These are phyloP conservation scores for Ophiostoma himal-ulmi DNA, from an alignment of 2,329 filamentous ascomycete species.

Conservation along the genomic window DNA sequence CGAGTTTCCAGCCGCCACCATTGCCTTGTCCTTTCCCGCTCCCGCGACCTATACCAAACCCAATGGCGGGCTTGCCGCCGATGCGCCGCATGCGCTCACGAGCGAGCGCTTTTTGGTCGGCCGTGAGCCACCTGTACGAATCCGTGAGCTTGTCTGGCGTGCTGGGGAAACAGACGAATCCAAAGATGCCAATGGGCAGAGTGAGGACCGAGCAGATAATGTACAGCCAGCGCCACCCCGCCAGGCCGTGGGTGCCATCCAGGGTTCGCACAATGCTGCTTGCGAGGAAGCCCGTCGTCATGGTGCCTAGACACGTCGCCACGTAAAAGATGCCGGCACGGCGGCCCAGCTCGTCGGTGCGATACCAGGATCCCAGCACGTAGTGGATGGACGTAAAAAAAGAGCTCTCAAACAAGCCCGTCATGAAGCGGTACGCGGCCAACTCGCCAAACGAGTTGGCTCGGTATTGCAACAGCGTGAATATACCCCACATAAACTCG, in stretches of 20 bases:
- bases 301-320: slow-evolving; percentile 46
- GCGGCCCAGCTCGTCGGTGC: slow-evolving; percentile 54
- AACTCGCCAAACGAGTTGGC: slow-evolving; percentile 27
- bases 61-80: slow-evolving; percentile 29
- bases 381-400: slow-evolving; percentile 50
- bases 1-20: slow-evolving; percentile 18
- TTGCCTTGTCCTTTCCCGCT: too few relatives aligned
- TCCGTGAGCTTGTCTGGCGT: slow-evolving; percentile 17
- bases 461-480: slow-evolving; percentile 24
- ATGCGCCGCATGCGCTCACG: slow-evolving; percentile 41
- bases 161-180: slow-evolving; percentile 26
- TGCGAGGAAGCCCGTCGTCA: slow-evolving; percentile 34
- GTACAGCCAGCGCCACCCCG: slow-evolving; percentile 19
- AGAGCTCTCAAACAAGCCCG: slow-evolving; percentile 29
- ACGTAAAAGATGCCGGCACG: slow-evolving; percentile 57
- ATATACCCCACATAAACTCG: slow-evolving; percentile 26
- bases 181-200: slow-evolving; percentile 26
- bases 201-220: slow-evolving; percentile 25
- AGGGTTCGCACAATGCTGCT: slow-evolving; percentile 36
- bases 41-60: neutral
- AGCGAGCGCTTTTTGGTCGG: slow-evolving; percentile 43
- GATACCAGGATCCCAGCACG: slow-evolving; percentile 52
- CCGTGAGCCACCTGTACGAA: slow-evolving; percentile 27
- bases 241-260: slow-evolving; percentile 37
- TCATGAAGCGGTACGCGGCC: slow-evolving; percentile 45